Conservation (phyloP, 768 basidiomycete species). For the Coprinellus aureogranulatus region DNA sequence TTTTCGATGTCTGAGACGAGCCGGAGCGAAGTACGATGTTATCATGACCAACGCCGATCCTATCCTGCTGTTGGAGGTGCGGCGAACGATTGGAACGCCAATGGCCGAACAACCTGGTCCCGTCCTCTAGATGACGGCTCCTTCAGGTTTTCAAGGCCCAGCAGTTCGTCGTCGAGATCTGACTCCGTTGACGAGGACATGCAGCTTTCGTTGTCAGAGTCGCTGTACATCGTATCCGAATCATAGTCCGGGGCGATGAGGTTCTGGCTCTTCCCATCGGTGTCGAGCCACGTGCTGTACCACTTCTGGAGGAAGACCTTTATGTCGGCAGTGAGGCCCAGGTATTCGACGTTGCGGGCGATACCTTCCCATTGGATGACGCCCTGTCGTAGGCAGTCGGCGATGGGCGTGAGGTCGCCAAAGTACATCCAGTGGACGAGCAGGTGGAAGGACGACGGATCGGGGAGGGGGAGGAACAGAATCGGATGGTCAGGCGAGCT, state of each 20-base stretch:
- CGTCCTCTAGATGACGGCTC: slow-evolving; percentile 11
- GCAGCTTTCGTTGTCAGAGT: slow-evolving; percentile 26
- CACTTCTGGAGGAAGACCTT: slow-evolving; percentile 75
- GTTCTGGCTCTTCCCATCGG: slow-evolving; percentile 23
- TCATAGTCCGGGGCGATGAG: slow-evolving; percentile 30
- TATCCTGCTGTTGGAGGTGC: background rate
- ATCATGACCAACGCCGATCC: no score
- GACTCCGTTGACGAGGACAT: slow-evolving; percentile 34
- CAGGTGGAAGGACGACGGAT: slow-evolving; percentile 66
- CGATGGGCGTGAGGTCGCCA: slow-evolving; percentile 63
- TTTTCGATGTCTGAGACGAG: slow-evolving; percentile 2
- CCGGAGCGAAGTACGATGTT: no score
- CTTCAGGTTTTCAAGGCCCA: slow-evolving; percentile 18
- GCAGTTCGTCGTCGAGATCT: slow-evolving; percentile 34
- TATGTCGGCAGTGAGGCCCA: slow-evolving; percentile 72
- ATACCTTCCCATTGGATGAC: slow-evolving; percentile 81
- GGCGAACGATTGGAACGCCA: slow-evolving; percentile 30
- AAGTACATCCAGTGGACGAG: slow-evolving; percentile 84
- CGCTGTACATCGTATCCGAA: slow-evolving; percentile 22
- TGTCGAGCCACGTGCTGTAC: slow-evolving; percentile 64
- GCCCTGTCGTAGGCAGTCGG: slow-evolving; percentile 62
- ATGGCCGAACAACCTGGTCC: slow-evolving; percentile 26
- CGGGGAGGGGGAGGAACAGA: slow-evolving; percentile 73
- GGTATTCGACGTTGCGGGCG: slow-evolving; percentile 86
- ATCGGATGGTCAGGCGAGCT: slow-evolving; percentile 65